These are phyloP conservation scores for Tetraselmis chui DNA, from an alignment of 139 green algal genomes.

Conservation along the genomic window DNA sequence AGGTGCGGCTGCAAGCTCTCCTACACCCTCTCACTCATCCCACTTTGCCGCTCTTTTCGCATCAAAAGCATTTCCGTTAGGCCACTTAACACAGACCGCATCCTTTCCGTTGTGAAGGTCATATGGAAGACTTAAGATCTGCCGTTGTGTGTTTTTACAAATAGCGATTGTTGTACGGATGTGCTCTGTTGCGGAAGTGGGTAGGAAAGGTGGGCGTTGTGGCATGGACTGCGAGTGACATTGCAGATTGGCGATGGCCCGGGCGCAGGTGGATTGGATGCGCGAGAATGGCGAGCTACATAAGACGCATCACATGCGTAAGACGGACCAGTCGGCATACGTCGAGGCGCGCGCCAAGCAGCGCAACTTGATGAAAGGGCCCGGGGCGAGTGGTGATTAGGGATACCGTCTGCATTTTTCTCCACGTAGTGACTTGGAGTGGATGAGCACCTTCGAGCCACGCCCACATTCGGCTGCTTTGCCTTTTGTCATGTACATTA, in stretches of 20 bases:
- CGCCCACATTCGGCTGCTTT: no score
- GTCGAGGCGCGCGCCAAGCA: conserved; percentile 36
- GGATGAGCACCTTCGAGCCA: no score
- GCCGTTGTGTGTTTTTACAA: neutral
- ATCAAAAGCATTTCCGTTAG: no score
- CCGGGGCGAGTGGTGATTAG: neutral
- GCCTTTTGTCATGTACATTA: no score
- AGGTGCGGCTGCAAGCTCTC: conserved; percentile 17
- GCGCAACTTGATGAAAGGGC: conserved; percentile 15
- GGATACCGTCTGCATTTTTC: no score
- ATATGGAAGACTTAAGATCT: neutral
- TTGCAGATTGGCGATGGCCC: no score
- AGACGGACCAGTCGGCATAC: conserved; percentile 45
- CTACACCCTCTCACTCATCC: neutral
- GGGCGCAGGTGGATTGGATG: conserved; percentile 49
- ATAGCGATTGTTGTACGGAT: neutral
- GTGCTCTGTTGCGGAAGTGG: no score
- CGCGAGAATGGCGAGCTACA: conserved; percentile 43
- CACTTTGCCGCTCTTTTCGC: no score
- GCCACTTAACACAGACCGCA: no score
- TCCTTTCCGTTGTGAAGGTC: neutral
- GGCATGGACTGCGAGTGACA: no score
- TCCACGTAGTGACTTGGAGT: no score
- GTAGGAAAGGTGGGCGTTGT: no score
- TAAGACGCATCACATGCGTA: conserved; percentile 39